Evolutionary conservation across 1,284 basidiomycete species (phyloP), one percentile per base, ranked within the genome.

Genomic region (Cutaneotrichosporon sp.): DNA sequence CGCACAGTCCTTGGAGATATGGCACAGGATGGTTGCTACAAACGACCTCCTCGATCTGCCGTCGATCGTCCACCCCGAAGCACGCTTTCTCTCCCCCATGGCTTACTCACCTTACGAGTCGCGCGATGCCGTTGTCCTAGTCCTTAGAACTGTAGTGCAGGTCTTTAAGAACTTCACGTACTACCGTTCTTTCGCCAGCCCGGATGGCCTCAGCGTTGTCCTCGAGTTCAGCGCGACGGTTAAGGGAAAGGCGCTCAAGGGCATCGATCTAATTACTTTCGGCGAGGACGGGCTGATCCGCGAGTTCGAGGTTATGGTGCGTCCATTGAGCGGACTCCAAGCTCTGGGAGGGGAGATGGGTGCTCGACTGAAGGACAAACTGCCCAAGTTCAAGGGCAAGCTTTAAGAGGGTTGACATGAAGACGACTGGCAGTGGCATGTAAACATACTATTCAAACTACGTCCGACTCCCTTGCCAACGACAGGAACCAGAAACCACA

Each of bases 261-360:
- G 57, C 12, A 44, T 59, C 22, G 57, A 59, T 25, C 51, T 59
- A 3, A 45, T 59, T 25, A 34, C 29, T 29, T 59, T 59, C 20
- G 43, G 51, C 44, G 44, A 47, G 31, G 50, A 55, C 11, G 57
- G 57, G 3, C 11, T 25, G 38, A 59, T 59, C 12, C 24, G 31
- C 47, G 57, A 59, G 31, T 59, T 59, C 26, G 57, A 59, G 39
- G 57, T 59, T 43, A 55, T 55, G 57, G 53, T 59, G 10, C 46
- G 57, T 6, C 57, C 57, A 3, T 10, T 52, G 5, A 50, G 31
- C 27, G 57, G 50, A n/a, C 37, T 55, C 22, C 53, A 55, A 45
- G 57, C 48, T 39, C 45, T 59, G 16, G 52, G 51, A 0, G 17
- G 5, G 5, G 49, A 55, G 51, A 59, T 59, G 57, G 51, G 53